Percentiles rank a stretch among this genome's conserved stretches.
These are phyloP conservation scores for Trypanosoma theileri DNA, from an alignment of 208 protist genomes.

Conservation along the genomic window DNA sequence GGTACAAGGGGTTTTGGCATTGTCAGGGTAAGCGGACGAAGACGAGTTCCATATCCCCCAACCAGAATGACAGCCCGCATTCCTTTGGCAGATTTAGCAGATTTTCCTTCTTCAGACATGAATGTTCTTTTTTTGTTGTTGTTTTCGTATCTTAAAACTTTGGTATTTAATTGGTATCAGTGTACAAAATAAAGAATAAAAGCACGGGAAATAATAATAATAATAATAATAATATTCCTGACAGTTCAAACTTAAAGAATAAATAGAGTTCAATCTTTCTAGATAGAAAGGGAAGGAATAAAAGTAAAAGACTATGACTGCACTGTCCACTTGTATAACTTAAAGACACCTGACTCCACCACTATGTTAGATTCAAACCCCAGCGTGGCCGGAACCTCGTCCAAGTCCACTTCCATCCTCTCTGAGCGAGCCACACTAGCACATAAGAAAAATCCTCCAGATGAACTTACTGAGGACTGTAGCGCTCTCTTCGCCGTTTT, in stretches of 20 bases:
- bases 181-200: background rate
- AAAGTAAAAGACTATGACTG: conserved; percentile 24
- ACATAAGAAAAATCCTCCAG: conserved; percentile 34
- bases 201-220: background rate
- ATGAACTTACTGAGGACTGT: conserved; percentile 1
- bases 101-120: conserved; percentile 8
- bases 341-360: conserved; percentile 27
- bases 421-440: conserved; percentile 52
- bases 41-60: conserved; percentile 93
- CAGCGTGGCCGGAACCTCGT: conserved; percentile 30
- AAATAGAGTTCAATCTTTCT: background rate
- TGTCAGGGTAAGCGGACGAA: conserved; percentile 97
- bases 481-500: conserved; percentile 36
- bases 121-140: background rate
- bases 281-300: conserved; percentile 18
- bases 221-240: background rate
- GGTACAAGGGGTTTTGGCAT: conserved; percentile 97
- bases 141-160: background rate
- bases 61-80: conserved; percentile 98
- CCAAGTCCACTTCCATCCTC: conserved; percentile 53
- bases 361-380: conserved; percentile 31
- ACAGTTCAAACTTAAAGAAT: background rate
- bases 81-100: conserved; percentile 23
- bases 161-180: background rate
- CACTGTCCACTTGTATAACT: conserved; percentile 37